Conservation (phyloP, 2,329 filamentous ascomycete genomes). For the Pseudogymnoascus sp. region DNA sequence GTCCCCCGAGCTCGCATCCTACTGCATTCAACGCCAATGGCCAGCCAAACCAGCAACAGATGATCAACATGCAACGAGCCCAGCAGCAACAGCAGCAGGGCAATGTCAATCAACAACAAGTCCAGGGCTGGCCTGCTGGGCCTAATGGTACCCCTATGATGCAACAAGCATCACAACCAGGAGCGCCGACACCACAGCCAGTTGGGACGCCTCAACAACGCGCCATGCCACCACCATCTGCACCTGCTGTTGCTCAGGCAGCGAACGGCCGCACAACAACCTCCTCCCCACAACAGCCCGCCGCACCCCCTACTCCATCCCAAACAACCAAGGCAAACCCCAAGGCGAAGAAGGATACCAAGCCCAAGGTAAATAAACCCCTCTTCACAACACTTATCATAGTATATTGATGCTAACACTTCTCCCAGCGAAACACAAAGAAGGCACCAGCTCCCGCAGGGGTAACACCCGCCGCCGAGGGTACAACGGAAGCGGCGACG, state of each 20-base stretch:
- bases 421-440: constrained; percentile 33
- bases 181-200: constrained; percentile 23
- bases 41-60: constrained; percentile 46
- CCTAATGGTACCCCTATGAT: constrained; percentile 36
- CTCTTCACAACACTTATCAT: constrained; percentile 10
- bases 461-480: constrained; percentile 50
- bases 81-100: constrained; percentile 31
- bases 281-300: constrained; percentile 53
- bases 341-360: constrained; percentile 76
- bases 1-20: constrained; percentile 61
- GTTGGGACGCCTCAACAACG: constrained; percentile 63
- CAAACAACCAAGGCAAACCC: constrained; percentile 64
- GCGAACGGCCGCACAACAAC: constrained; percentile 48
- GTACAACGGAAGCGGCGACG: constrained; percentile 46
- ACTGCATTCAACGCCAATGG: constrained; percentile 43
- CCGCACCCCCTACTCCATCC: constrained; percentile 67
- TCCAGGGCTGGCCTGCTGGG: constrained; percentile 25
- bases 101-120: constrained; percentile 6
- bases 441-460: constrained; percentile 52
- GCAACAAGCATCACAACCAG: constrained; percentile 36
- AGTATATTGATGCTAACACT: constrained; percentile 18
- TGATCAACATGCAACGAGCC: constrained; percentile 47
- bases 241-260: constrained; percentile 39
- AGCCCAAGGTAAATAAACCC: constrained; percentile 51
- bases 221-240: constrained; percentile 58